phyloP scores from a whole-genome alignment of 2,329 filamentous ascomycete genomes.

The Botryosphaeria dothidea region DNA sequence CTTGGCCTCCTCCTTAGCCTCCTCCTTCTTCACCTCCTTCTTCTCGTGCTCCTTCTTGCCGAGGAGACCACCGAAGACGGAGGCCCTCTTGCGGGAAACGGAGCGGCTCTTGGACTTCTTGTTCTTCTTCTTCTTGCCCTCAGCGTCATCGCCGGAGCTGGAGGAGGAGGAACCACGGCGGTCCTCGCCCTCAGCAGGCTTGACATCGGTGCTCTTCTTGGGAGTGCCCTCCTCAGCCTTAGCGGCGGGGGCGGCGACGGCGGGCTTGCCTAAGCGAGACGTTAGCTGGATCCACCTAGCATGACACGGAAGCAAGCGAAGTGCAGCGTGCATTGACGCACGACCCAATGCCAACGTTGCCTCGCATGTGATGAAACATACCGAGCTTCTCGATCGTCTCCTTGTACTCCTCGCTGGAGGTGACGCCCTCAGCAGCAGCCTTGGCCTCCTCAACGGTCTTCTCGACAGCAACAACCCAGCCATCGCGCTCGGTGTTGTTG shows the following conservation, averaged over 20 bases:
- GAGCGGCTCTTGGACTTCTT: conserved; percentile 61
- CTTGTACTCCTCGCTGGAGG: conserved; percentile 86
- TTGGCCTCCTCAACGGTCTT: conserved; percentile 82
- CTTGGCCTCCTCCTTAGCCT: conserved; percentile 49
- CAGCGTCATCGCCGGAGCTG: conserved; percentile 47
- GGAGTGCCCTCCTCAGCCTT: conserved; percentile 40
- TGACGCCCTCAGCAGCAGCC: conserved; percentile 71
- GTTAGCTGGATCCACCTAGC: conserved; percentile 32
- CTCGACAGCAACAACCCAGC: conserved; percentile 87
- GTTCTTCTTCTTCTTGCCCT: conserved; percentile 46
- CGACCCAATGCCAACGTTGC: conserved; percentile 22
- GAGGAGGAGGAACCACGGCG: conserved; percentile 41
- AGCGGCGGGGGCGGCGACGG: conserved; percentile 40
- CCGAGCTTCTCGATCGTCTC: conserved; percentile 71
- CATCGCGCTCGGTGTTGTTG: conserved; percentile 76
- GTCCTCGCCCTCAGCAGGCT: conserved; percentile 30
- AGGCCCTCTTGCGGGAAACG: conserved; percentile 59
- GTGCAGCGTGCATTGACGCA: conserved; percentile 8
- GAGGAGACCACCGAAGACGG: conserved; percentile 59
- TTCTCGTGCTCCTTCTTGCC: conserved; percentile 61
- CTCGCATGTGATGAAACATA: conserved; percentile 43
- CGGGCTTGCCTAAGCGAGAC: conserved; percentile 40
- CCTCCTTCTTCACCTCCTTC: conserved; percentile 36
- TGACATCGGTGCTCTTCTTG: conserved; percentile 51
- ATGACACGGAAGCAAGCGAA: conserved; percentile 34